These are phyloP conservation scores for Apiospora pterosperma DNA, from an alignment of 2,329 filamentous ascomycete genomes.

Conservation along the genomic window DNA sequence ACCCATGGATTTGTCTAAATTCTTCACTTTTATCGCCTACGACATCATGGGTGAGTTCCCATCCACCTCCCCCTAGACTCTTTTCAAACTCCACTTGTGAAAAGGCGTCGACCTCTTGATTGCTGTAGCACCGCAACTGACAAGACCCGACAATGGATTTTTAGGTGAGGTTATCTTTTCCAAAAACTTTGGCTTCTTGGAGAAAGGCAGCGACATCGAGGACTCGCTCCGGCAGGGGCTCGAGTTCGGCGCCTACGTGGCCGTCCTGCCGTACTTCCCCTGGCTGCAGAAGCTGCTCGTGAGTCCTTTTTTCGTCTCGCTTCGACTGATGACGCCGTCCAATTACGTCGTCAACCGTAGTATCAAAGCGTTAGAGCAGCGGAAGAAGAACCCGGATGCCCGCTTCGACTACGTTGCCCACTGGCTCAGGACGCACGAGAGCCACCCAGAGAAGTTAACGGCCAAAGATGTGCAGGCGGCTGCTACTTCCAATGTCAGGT, in stretches of 20 bases:
- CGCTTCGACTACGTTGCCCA: constrained; percentile 14
- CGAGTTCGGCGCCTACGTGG: background rate
- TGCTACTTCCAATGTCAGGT: constrained; percentile 8
- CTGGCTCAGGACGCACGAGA: constrained; percentile 13
- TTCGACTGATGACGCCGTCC: constrained; percentile 11
- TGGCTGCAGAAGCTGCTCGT: constrained; percentile 9
- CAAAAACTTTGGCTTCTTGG: constrained; percentile 25
- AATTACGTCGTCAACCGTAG: constrained; percentile 5
- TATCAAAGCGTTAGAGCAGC: constrained; percentile 7
- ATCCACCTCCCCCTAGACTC: background rate
- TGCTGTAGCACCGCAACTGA: background rate
- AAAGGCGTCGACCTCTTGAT: background rate
- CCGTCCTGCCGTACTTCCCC: background rate
- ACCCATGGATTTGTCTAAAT: constrained; percentile 16
- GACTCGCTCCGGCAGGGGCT: constrained; percentile 5
- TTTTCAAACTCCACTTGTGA: background rate
- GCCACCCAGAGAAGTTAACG: constrained; percentile 10
- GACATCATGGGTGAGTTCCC: constrained; percentile 25
- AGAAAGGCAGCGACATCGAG: constrained; percentile 22
- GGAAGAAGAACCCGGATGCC: constrained; percentile 11
- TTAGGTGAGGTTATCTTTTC: constrained; percentile 25
- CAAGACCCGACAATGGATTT: background rate
- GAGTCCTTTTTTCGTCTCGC: constrained; percentile 15
- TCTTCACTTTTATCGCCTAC: constrained; percentile 25
- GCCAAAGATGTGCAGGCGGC: constrained; percentile 5